Conservation (phyloP, 2,329 filamentous ascomycete species). For the Pseudogymnoascus sp. region DNA sequence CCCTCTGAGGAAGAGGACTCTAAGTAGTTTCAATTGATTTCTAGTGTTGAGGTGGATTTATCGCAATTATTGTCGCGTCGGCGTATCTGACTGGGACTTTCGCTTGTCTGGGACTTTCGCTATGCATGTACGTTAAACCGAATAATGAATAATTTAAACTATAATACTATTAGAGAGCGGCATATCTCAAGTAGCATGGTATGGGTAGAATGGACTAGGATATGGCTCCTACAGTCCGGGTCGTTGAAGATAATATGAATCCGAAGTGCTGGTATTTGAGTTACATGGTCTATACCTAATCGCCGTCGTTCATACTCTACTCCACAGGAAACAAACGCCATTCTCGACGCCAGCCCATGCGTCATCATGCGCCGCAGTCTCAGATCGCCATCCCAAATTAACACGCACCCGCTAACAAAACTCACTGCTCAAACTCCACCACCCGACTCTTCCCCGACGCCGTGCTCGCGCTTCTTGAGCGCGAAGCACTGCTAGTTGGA, state of each 20-base stretch:
- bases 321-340: background rate
- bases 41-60: too few species aligned
- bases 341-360: background rate
- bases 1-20: too few species aligned
- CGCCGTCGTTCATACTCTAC: background rate
- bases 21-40: too few species aligned
- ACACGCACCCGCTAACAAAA: background rate
- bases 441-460: slow-evolving; percentile 30
- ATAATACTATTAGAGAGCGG: background rate
- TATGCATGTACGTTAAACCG: too few species aligned
- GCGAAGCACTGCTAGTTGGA: slow-evolving; percentile 23
- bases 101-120: too few species aligned
- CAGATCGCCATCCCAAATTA: slow-evolving; percentile 3
- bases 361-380: background rate
- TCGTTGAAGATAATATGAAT: background rate
- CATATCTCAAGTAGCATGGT: background rate
- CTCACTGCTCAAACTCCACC: slow-evolving; percentile 36
- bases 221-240: background rate
- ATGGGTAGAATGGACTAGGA: background rate
- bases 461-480: slow-evolving; percentile 22
- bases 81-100: too few species aligned
- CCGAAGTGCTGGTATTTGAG: background rate
- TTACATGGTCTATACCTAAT: slow-evolving; percentile 6
- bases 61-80: too few species aligned
- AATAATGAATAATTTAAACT: background rate